phyloP scores from a whole-genome alignment of 805 yeast species.

The Kodamaea hsintzibuensis region DNA sequence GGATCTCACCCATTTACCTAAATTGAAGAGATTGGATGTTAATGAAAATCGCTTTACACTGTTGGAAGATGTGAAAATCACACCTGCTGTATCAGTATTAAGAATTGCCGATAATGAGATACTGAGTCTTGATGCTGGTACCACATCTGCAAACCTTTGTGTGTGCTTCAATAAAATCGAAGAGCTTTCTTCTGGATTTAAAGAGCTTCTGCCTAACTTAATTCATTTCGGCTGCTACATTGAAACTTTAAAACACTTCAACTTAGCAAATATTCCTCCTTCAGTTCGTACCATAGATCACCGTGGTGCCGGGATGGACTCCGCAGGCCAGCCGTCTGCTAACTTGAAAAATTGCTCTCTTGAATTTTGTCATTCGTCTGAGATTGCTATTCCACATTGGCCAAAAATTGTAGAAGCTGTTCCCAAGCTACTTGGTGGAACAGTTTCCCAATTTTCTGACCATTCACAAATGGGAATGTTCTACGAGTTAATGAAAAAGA shows the following conservation, averaged over 20 bases:
- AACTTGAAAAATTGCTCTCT: neutral
- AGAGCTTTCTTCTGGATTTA: neutral
- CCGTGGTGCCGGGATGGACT: neutral
- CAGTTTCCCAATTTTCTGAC: conserved; percentile 1
- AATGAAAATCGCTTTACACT: neutral
- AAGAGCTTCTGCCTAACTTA: conserved; percentile 1
- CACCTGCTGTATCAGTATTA: neutral
- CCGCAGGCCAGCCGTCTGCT: neutral
- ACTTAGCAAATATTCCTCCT: neutral
- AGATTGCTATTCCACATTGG: neutral
- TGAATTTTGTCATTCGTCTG: neutral
- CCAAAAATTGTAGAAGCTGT: neutral
- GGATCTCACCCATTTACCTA: neutral
- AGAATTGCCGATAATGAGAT: neutral
- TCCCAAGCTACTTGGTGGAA: neutral
- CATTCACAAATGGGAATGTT: conserved; percentile 1
- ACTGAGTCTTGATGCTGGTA: neutral
- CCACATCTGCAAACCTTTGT: neutral
- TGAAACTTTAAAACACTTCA: neutral
- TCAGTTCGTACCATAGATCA: neutral
- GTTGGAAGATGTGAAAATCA: neutral
- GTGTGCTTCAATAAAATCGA: conserved; percentile 1
- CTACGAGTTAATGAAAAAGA: neutral
- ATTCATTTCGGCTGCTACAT: conserved; percentile 4
- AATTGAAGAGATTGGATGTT: neutral